Conservation (phyloP, 2,329 filamentous ascomycete genomes). For the Ceratocystis ficicola region DNA sequence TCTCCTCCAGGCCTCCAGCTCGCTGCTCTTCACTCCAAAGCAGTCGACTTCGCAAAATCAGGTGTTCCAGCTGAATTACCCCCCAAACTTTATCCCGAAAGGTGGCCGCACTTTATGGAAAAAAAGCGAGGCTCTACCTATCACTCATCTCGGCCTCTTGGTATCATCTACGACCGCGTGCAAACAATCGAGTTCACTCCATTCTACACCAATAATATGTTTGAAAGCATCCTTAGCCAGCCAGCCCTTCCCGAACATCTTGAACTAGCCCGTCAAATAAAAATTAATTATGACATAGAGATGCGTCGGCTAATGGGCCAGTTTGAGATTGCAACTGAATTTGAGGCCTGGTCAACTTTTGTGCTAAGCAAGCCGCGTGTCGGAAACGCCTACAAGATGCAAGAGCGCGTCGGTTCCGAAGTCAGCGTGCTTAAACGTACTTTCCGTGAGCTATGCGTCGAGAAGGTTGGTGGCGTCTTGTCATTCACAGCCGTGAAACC, state of each 20-base stretch:
- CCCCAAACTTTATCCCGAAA: conserved; percentile 44
- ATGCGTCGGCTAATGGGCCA: conserved; percentile 75
- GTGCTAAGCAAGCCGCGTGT: conserved; percentile 61
- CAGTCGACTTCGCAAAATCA: conserved; percentile 90
- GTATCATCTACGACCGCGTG: conserved; percentile 70
- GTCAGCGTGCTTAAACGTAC: conserved; percentile 53
- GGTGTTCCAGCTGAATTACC: conserved; percentile 63
- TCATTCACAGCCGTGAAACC: conserved; percentile 44
- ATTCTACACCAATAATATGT: conserved; percentile 60
- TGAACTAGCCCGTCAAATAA: conserved; percentile 51
- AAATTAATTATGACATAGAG: conserved; percentile 62
- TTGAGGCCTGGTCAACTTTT: conserved; percentile 84
- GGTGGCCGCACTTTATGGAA: conserved; percentile 83
- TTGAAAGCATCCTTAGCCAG: conserved; percentile 56
- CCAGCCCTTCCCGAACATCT: conserved; percentile 44
- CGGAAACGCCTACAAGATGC: conserved; percentile 69
- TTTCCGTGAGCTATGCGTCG: conserved; percentile 55
- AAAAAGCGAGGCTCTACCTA: conserved; percentile 48
- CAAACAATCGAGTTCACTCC: conserved; percentile 55
- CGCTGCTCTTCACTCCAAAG: conserved; percentile 71
- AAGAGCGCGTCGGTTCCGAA: conserved; percentile 67
- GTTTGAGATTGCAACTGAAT: conserved; percentile 71
- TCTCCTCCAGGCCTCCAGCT: conserved; percentile 47
- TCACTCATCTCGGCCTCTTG: conserved; percentile 58
- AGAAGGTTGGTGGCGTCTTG: conserved; percentile 45